Percentiles rank a stretch among this genome's conserved stretches.
Evolutionary conservation across 768 basidiomycete species (phyloP).

Genomic region (Sarcomyxa edulis): DNA sequence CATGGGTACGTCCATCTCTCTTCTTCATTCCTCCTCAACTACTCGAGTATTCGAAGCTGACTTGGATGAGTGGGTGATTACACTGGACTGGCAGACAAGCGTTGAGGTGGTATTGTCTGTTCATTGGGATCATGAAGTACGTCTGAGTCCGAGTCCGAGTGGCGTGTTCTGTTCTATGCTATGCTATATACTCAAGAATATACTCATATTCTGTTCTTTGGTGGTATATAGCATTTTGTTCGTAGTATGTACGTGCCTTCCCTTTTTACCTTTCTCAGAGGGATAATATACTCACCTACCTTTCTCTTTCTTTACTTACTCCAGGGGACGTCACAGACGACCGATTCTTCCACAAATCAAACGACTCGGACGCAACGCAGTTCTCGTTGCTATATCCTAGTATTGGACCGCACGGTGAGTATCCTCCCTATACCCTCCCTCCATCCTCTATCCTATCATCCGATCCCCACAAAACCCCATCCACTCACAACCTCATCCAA

Average conservation of each 20-base stretch:
- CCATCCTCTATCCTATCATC: not conserved
- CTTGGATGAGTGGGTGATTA: constrained; percentile 1
- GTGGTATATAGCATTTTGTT: constrained; percentile 72
- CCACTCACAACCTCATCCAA: too few species aligned
- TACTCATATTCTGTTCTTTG: constrained; percentile 5
- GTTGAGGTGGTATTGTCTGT: constrained; percentile 78
- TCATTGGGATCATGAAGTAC: constrained; percentile 83
- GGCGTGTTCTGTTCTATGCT: too few species aligned
- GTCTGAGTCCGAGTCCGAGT: too few species aligned
- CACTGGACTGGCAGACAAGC: constrained; percentile 63
- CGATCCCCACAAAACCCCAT: not conserved
- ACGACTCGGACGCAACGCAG: constrained; percentile 91
- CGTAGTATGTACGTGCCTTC: constrained; percentile 67
- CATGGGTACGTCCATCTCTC: constrained; percentile 83
- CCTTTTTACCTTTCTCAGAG: constrained; percentile 2
- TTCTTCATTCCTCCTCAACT: not conserved
- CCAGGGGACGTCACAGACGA: constrained; percentile 94
- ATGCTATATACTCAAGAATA: not conserved
- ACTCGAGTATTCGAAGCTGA: not conserved
- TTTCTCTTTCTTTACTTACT: constrained; percentile 2
- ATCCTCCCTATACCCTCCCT: not conserved
- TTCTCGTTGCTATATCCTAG: constrained; percentile 71
- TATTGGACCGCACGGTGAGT: constrained; percentile 67
- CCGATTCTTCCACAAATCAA: constrained; percentile 89
- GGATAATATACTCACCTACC: too few species aligned